Evolutionary conservation across 2,329 filamentous ascomycete species (phyloP).

Genomic region (Chrysosporium keratinophilum): DNA sequence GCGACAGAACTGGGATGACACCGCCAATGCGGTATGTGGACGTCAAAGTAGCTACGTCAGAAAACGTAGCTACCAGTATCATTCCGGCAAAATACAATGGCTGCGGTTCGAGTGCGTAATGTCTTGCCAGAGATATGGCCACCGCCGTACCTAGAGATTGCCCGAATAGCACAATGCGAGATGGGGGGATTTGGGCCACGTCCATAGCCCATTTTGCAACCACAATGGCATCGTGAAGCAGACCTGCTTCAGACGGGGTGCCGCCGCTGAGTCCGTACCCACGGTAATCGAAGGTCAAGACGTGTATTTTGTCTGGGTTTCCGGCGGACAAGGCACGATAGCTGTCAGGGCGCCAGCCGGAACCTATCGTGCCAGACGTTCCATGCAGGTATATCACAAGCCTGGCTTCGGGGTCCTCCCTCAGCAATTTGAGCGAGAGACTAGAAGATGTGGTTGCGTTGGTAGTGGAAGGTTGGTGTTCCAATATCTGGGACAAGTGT

Average conservation of each 20-base stretch:
- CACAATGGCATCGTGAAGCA: slow-evolving; percentile 45
- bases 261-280: slow-evolving; percentile 49
- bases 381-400: slow-evolving; percentile 47
- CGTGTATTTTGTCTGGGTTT: slow-evolving; percentile 45
- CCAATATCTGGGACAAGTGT: slow-evolving; percentile 31
- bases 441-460: slow-evolving; percentile 29
- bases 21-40: slow-evolving; percentile 50
- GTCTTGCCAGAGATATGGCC: slow-evolving; percentile 36
- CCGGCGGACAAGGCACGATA: slow-evolving; percentile 48
- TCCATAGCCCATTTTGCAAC: slow-evolving; percentile 47
- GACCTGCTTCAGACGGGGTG: slow-evolving; percentile 45
- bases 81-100: slow-evolving; percentile 45
- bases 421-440: slow-evolving; percentile 37
- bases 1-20: slow-evolving; percentile 45
- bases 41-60: slow-evolving; percentile 44
- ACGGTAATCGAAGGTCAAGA: slow-evolving; percentile 52
- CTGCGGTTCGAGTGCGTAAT: slow-evolving; percentile 33
- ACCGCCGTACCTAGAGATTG: slow-evolving; percentile 52
- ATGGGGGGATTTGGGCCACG: slow-evolving; percentile 43
- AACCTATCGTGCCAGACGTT: slow-evolving; percentile 47
- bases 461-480: slow-evolving; percentile 31
- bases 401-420: slow-evolving; percentile 37
- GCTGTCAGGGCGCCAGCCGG: slow-evolving; percentile 45
- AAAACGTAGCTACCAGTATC: slow-evolving; percentile 49
- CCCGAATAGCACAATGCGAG: slow-evolving; percentile 48